Conservation (phyloP, 768 basidiomycete species). For the Kwoniella bestiolae region DNA sequence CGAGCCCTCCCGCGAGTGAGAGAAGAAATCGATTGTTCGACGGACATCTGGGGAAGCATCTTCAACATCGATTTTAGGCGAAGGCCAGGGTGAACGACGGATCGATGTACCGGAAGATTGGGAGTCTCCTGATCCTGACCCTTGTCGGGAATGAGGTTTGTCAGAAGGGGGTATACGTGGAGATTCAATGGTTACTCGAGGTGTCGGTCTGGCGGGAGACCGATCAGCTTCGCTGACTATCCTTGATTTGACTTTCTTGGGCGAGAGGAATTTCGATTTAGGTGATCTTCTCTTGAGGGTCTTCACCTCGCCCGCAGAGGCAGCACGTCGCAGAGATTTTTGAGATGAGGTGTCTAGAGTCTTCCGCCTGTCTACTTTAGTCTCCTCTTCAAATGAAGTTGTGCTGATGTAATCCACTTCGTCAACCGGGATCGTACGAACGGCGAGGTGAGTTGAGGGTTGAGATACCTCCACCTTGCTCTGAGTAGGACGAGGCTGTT, state of each 20-base stretch:
- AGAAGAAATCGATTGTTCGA: constrained; percentile 23
- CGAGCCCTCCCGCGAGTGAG: constrained; percentile 1
- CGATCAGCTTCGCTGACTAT: background rate
- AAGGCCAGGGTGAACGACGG: constrained; percentile 29
- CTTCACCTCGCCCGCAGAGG: background rate
- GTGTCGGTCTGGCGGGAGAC: background rate
- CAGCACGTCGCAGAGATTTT: background rate
- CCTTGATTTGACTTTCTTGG: background rate
- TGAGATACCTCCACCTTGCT: background rate
- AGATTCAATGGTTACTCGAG: constrained; percentile 24
- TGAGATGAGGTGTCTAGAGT: background rate
- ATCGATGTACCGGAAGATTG: constrained; percentile 5
- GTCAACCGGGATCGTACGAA: constrained; percentile 8
- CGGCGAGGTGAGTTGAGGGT: background rate
- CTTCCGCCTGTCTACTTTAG: background rate
- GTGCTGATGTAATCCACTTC: constrained; percentile 2
- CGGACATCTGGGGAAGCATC: constrained; percentile 19
- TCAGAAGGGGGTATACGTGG: background rate
- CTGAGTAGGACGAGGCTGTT: background rate
- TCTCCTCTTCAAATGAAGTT: constrained; percentile 8
- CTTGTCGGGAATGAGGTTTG: background rate
- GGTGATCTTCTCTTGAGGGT: constrained; percentile 10
- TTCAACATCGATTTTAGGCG: background rate
- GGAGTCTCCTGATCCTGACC: background rate
- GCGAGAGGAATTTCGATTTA: constrained; percentile 24